Evolutionary conservation across 1,284 basidiomycete species (phyloP), one percentile per base, ranked within the genome.

Genomic region (Boletus sp.): DNA sequence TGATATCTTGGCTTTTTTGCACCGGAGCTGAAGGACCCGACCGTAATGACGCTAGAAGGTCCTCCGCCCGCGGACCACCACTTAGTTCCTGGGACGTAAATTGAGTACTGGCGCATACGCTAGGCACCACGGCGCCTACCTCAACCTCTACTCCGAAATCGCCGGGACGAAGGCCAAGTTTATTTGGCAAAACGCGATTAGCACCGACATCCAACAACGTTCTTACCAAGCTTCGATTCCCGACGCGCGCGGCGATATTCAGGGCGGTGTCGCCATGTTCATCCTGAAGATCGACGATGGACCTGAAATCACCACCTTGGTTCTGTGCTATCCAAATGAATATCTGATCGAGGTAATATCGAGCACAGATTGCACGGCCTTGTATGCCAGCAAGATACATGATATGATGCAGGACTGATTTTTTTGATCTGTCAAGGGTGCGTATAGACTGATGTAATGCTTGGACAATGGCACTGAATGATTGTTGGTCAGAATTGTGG

Each of bases 241-340:
- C 96, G 1, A 98, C 86, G 43, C 96, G 74, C 0, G 96, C 94
- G 12, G 94, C 92, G 56, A 97, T 91, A 68, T 95, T 96, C 56
- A 99, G 69, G 5, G 94, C 91, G 1, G 96, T 98, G 65, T 99
- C 96, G 1, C 96, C 96, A 66, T 98, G 87, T 55, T 92, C 84
- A 66, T 99, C 96, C 69, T 94, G 92, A 33, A 96, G 74, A 68
- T 99, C 92, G 13, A 99, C 82, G 33, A 98, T 70, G 8, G 80
- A 84, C 60, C 79, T 78, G 62, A 94, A 89, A 48, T 87, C 84
- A 2, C 82, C 83, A 10, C 76, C 77, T 57, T 86, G 79, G 50
- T 82, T 73, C 49, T 84, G 76, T 29, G 83, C 88, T 57, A 93
- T 81, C 82, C 84, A 89, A 57, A 88, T 80, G 58, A 98, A 84